phyloP scores from a whole-genome alignment of 192 early-diverging fungal genomes.

The Coemansia guatemalensis region DNA sequence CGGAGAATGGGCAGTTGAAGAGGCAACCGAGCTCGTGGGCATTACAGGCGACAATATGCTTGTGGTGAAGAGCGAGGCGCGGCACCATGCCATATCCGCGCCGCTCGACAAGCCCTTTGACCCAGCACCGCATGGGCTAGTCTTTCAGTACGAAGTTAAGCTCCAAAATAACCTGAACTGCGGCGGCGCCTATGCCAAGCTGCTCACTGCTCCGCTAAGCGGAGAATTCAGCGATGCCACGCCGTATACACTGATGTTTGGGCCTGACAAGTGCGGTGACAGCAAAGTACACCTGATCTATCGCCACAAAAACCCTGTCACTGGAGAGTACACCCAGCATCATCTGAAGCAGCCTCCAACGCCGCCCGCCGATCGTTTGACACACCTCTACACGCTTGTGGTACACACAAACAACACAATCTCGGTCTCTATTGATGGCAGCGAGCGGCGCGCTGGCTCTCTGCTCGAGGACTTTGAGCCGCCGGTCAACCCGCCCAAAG shows the following conservation, averaged over 20 bases:
- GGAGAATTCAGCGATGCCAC: slow-evolving; percentile 76
- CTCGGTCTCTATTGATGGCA: slow-evolving; percentile 74
- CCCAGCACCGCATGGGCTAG: slow-evolving; percentile 68
- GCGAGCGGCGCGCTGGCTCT: slow-evolving; percentile 62
- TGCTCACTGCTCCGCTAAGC: slow-evolving; percentile 57
- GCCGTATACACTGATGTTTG: slow-evolving; percentile 92
- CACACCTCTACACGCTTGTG: slow-evolving; percentile 81
- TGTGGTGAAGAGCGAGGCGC: slow-evolving; percentile 76
- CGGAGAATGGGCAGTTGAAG: slow-evolving; percentile 84
- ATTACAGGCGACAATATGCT: slow-evolving; percentile 73
- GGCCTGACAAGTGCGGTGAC: slow-evolving; percentile 90
- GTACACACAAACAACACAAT: slow-evolving; percentile 82
- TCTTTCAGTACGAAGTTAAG: slow-evolving; percentile 92
- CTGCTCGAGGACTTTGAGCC: slow-evolving; percentile 79
- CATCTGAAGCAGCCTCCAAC: slow-evolving; percentile 70
- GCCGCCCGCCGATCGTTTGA: slow-evolving; percentile 65
- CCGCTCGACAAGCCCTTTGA: slow-evolving; percentile 69
- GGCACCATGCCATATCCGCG: slow-evolving; percentile 86
- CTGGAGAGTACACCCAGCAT: slow-evolving; percentile 82
- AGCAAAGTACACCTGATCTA: slow-evolving; percentile 95
- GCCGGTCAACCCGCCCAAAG: slow-evolving; percentile 85
- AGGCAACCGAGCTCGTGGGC: slow-evolving; percentile 57
- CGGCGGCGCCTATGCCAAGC: slow-evolving; percentile 92
- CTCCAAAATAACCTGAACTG: slow-evolving; percentile 65
- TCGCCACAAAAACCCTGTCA: slow-evolving; percentile 84